Percentiles rank a stretch among this genome's conserved stretches.
phyloP scores from a whole-genome alignment of 2,329 filamentous ascomycete genomes.

The Fusarium pilosicola region DNA sequence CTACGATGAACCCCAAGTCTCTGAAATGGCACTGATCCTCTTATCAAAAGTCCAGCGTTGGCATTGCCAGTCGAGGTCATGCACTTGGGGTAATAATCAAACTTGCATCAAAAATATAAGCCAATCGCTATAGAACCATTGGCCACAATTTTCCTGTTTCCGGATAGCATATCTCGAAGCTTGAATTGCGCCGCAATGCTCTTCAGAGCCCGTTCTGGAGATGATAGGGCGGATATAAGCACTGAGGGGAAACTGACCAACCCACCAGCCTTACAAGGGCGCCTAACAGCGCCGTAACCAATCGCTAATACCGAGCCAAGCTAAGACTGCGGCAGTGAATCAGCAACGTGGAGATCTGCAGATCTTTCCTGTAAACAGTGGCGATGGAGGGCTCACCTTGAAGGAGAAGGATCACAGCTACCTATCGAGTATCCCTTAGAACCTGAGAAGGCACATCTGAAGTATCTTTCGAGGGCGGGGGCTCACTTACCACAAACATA shows the following conservation, averaged over 20 bases:
- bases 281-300: not conserved
- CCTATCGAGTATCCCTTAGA: not conserved
- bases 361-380: conserved; percentile 4
- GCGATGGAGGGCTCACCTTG: conserved; percentile 1
- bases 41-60: not conserved
- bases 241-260: not conserved
- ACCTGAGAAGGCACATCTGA: too few species aligned
- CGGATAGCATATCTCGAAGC: not conserved
- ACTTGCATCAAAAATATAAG: not conserved
- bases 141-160: not conserved
- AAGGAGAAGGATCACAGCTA: not conserved
- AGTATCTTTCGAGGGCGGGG: too few species aligned
- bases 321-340: not conserved
- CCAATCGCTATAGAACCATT: not conserved
- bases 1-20: not conserved
- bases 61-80: not conserved
- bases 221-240: not conserved
- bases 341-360: conserved; percentile 2
- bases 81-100: not conserved
- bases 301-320: conserved; percentile 9
- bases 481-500: too few species aligned
- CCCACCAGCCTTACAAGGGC: conserved; percentile 15
- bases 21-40: not conserved
- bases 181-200: not conserved
- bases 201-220: not conserved